Percentiles rank a stretch among this genome's conserved stretches.
These are phyloP conservation scores for Oryza coarctata DNA, from an alignment of 176 grass and related monocot genomes.

Conservation along the genomic window DNA sequence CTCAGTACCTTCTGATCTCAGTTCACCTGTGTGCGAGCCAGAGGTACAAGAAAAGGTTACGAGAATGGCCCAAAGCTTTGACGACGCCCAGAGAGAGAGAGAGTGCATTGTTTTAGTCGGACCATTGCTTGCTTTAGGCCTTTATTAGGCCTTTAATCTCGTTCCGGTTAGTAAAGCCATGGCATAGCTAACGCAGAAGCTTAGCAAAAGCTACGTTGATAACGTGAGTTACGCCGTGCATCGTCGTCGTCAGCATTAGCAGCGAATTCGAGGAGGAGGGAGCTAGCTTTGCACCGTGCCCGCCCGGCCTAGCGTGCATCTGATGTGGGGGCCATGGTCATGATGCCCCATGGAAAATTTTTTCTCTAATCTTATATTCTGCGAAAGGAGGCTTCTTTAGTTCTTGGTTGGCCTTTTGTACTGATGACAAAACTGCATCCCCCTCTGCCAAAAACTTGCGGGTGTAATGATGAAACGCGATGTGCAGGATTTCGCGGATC, in stretches of 20 bases:
- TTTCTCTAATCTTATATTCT: neutral
- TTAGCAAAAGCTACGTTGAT: conserved; percentile 20
- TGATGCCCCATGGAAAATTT: conserved; percentile 6
- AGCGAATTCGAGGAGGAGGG: conserved; percentile 54
- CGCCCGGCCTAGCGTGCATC: conserved; percentile 39
- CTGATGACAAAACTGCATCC: conserved; percentile 43
- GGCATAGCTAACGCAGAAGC: neutral
- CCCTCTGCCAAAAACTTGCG: conserved; percentile 27
- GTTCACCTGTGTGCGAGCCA: neutral
- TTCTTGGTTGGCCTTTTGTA: neutral
- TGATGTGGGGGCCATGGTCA: conserved; percentile 25
- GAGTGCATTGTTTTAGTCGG: conserved; percentile 36
- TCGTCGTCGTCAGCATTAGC: conserved; percentile 52
- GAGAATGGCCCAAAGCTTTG: conserved; percentile 51
- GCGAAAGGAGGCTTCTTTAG: neutral
- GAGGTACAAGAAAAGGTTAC: neutral
- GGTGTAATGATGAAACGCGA: conserved; percentile 40
- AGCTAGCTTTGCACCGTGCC: neutral
- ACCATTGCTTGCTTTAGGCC: conserved; percentile 40
- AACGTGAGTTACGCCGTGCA: conserved; percentile 26
- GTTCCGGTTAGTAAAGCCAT: conserved; percentile 6
- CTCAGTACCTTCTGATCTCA: neutral
- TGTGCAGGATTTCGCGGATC: conserved; percentile 51
- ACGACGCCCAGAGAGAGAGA: conserved; percentile 24
- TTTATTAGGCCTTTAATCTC: conserved; percentile 7